These are phyloP conservation scores for Eutrema yunnanense DNA, from an alignment of 345 rosid genomes.

Conservation along the genomic window DNA sequence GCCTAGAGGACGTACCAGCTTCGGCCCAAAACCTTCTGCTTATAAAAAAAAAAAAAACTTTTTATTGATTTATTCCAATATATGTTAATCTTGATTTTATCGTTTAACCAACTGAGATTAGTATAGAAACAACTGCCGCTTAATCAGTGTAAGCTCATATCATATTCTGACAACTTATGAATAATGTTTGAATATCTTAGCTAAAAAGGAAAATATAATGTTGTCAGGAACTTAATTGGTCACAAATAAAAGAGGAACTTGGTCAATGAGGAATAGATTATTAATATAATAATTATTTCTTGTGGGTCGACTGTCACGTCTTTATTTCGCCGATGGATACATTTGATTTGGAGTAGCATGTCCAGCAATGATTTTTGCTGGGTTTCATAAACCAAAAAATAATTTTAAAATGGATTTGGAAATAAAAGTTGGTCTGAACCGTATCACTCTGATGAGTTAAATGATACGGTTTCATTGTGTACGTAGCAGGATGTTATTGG, in stretches of 20 bases:
- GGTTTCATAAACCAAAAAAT: too few species aligned
- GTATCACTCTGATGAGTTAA: too few species aligned
- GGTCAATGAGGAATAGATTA: not conserved
- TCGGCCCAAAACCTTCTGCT: too few species aligned
- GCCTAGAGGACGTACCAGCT: too few species aligned
- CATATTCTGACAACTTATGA: not conserved
- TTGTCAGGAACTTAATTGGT: not conserved
- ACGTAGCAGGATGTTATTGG: too few species aligned
- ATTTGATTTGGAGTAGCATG: too few species aligned
- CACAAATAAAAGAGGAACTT: not conserved
- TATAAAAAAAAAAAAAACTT: too few species aligned
- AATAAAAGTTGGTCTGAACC: too few species aligned
- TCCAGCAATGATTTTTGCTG: too few species aligned
- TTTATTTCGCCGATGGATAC: not conserved
- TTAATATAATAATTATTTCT: not conserved
- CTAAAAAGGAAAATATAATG: not conserved
- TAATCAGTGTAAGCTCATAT: not conserved
- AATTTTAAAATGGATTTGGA: too few species aligned
- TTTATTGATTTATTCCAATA: not conserved
- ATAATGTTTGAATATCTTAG: not conserved
- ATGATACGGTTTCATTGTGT: too few species aligned
- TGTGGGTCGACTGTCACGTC: not conserved
- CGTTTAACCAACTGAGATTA: conserved; percentile 24
- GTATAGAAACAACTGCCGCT: not conserved
- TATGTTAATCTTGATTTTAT: conserved; percentile 15